A percentile compares a stretch with the other conserved stretches of the same genome.
These are phyloP conservation scores for Candida silvicultrix DNA, from an alignment of 805 yeast species.

Conservation along the genomic window DNA sequence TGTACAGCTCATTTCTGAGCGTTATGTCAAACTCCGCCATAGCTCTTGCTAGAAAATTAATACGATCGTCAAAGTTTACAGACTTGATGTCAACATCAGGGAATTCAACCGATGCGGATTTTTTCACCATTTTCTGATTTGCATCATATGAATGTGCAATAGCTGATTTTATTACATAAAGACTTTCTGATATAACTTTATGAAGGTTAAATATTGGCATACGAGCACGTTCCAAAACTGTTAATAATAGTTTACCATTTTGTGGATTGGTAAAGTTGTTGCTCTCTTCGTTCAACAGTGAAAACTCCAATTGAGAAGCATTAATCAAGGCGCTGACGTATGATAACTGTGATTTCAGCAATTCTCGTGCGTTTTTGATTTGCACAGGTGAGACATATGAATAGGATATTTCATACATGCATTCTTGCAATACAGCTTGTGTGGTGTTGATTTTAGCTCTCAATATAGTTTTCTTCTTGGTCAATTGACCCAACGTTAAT, in stretches of 20 bases:
- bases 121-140: slow-evolving; percentile 1
- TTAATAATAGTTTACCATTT: slow-evolving; percentile 24
- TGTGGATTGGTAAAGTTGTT: slow-evolving; percentile 12
- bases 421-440: slow-evolving; percentile 36
- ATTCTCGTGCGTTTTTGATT: slow-evolving; percentile 28
- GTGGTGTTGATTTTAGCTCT: slow-evolving; percentile 28
- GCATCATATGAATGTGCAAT: slow-evolving; percentile 38
- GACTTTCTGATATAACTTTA: slow-evolving; percentile 25
- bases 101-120: slow-evolving; percentile 8
- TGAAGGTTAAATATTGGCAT: slow-evolving; percentile 29
- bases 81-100: slow-evolving; percentile 15
- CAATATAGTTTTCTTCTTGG: slow-evolving; percentile 27
- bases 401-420: slow-evolving; percentile 42
- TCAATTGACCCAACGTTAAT: slow-evolving; percentile 25
- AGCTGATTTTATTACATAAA: slow-evolving; percentile 26
- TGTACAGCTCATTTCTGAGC: slow-evolving; percentile 28
- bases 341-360: slow-evolving; percentile 26
- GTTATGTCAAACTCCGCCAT: slow-evolving; percentile 28
- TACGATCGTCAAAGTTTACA: slow-evolving; percentile 20
- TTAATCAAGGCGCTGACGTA: slow-evolving; percentile 37
- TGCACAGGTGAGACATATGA: slow-evolving; percentile 39
- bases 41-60: slow-evolving; percentile 23
- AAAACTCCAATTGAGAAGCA: slow-evolving; percentile 40
- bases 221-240: slow-evolving; percentile 25
- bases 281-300: slow-evolving; percentile 16